These are phyloP conservation scores for Chenopodium berlandieri DNA, from an alignment of 148 eudicot species.

Conservation along the genomic window DNA sequence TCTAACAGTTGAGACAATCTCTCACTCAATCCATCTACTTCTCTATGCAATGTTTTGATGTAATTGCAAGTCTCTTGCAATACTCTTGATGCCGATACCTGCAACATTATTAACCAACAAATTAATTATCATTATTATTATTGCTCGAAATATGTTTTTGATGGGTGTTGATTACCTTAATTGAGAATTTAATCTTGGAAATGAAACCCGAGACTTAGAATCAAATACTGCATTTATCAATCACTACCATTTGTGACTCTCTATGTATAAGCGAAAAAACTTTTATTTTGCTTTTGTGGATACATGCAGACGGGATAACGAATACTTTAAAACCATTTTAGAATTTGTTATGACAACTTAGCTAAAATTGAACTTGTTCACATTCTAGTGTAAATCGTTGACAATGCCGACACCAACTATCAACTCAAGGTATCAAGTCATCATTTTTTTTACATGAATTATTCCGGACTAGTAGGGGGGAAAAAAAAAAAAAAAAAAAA, in stretches of 20 bases:
- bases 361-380: constrained; percentile 1
- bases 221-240: too few species aligned
- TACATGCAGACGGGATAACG: background rate
- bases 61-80: constrained; percentile 42
- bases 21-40: constrained; percentile 43
- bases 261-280: too few species aligned
- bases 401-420: background rate
- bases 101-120: background rate
- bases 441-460: background rate
- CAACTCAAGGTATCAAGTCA: background rate
- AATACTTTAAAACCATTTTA: background rate
- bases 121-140: too few species aligned
- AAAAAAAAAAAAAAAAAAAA: too few species aligned
- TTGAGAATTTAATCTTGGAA: too few species aligned
- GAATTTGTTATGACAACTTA: background rate
- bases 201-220: too few species aligned
- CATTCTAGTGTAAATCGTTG: constrained; percentile 3
- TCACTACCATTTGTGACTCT: too few species aligned
- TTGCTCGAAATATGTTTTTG: too few species aligned
- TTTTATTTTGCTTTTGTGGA: background rate
- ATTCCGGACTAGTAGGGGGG: background rate
- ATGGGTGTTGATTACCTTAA: too few species aligned
- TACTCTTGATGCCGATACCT: constrained; percentile 48
- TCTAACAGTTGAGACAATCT: constrained; percentile 38
- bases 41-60: constrained; percentile 45